phyloP scores from a whole-genome alignment of 1,139 yeast genomes.

The Diutina sp. region DNA sequence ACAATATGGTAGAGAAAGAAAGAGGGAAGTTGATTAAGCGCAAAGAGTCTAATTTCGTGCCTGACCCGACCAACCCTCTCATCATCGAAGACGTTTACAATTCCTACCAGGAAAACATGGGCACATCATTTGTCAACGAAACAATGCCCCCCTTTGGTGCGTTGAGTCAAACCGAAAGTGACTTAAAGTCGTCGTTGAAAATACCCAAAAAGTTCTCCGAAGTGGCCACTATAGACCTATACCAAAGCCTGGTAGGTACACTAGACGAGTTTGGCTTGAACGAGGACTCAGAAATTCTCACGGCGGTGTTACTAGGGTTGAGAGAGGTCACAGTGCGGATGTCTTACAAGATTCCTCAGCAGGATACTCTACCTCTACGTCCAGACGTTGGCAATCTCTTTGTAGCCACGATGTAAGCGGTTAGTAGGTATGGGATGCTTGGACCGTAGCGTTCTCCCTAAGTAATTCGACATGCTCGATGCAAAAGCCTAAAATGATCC shows the following conservation, averaged over 20 bases:
- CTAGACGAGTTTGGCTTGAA: not conserved
- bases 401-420: not conserved
- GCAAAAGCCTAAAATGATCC: no score
- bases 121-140: conserved; percentile 15
- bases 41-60: not conserved
- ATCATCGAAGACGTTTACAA: conserved; percentile 5
- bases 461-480: no score
- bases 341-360: not conserved
- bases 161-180: conserved; percentile 9
- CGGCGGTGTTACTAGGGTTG: not conserved
- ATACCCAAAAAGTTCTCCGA: conserved; percentile 25
- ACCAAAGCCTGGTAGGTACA: conserved; percentile 13
- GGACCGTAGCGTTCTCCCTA: not conserved
- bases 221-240: conserved; percentile 21
- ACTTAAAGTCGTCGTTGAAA: conserved; percentile 6
- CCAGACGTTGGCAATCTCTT: not conserved
- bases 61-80: conserved; percentile 10
- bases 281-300: not conserved
- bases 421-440: no score
- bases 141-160: conserved; percentile 30
- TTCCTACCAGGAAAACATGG: conserved; percentile 3
- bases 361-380: not conserved
- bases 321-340: not conserved
- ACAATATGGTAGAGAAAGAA: conserved; percentile 18
- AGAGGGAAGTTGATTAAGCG: conserved; percentile 13